These are phyloP conservation scores for Coniochaeta prunicola DNA, from an alignment of 2,329 filamentous ascomycete species.

Conservation along the genomic window DNA sequence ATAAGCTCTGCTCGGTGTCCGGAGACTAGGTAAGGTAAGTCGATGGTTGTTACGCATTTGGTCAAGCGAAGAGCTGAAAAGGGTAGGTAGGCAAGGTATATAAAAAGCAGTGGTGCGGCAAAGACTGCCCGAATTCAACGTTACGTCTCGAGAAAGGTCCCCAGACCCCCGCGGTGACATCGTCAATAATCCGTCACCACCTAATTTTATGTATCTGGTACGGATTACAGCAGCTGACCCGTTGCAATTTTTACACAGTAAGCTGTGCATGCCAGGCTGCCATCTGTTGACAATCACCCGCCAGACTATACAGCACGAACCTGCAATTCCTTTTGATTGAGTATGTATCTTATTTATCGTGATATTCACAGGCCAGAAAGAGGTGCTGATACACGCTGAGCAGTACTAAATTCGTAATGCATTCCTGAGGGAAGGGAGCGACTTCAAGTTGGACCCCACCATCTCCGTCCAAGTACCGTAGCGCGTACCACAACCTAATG, in stretches of 20 bases:
- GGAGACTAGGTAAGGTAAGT: background rate
- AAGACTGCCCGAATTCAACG: slow-evolving; percentile 5
- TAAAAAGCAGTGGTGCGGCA: background rate
- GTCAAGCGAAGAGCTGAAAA: background rate
- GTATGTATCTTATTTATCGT: no score
- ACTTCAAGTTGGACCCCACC: no score
- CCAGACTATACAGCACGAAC: no score
- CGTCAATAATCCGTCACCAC: background rate
- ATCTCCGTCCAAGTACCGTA: background rate
- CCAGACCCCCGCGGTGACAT: background rate
- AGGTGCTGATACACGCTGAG: no score
- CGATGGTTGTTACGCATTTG: background rate
- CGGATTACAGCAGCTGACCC: background rate
- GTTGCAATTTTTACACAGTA: no score
- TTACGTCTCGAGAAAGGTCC: slow-evolving; percentile 4
- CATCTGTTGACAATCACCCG: no score
- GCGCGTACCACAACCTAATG: background rate
- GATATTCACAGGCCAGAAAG: no score
- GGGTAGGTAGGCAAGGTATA: background rate
- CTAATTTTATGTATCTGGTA: no score
- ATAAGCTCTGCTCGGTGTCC: background rate
- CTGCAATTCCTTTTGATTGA: no score
- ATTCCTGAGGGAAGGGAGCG: background rate
- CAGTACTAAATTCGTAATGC: no score
- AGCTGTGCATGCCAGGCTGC: no score